These are phyloP conservation scores for Pythium chondricola DNA, from an alignment of 352 stramenopile species.

Conservation along the genomic window DNA sequence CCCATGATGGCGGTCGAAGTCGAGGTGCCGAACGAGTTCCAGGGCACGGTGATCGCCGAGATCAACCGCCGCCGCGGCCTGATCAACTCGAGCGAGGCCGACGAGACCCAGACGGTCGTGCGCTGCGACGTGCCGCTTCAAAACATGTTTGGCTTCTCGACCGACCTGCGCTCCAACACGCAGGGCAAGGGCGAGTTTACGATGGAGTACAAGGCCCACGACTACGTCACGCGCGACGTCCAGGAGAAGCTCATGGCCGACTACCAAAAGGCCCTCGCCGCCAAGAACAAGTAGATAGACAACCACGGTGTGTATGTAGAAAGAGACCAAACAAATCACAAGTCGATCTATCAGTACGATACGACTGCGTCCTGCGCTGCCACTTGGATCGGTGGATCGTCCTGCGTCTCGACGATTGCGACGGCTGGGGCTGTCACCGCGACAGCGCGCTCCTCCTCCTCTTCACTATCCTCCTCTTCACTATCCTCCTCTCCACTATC, in stretches of 20 bases:
- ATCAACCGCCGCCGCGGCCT: conserved; percentile 93
- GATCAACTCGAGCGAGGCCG: conserved; percentile 95
- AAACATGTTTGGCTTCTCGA: conserved; percentile 99
- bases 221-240: conserved; percentile 88
- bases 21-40: conserved; percentile 93
- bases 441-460: too few relatives aligned
- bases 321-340: conserved; percentile 5
- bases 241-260: conserved; percentile 94
- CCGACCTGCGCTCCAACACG: conserved; percentile 92
- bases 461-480: not conserved
- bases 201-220: conserved; percentile 99
- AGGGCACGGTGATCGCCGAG: conserved; percentile 90
- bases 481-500: conserved; percentile 1
- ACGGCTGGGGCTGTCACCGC: too few relatives aligned
- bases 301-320: conserved; percentile 2
- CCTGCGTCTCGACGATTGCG: too few relatives aligned
- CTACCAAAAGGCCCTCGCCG: conserved; percentile 84
- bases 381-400: too few relatives aligned
- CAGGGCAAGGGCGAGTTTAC: conserved; percentile 99
- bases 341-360: too few relatives aligned
- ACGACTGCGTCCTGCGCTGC: too few relatives aligned
- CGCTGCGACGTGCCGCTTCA: conserved; percentile 94
- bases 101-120: conserved; percentile 91
- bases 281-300: conserved; percentile 69
- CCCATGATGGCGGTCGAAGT: conserved; percentile 96